Base-by-base conservation (phyloP, 73 alveolate genomes). In the Paramecium sonneborni region DNA sequence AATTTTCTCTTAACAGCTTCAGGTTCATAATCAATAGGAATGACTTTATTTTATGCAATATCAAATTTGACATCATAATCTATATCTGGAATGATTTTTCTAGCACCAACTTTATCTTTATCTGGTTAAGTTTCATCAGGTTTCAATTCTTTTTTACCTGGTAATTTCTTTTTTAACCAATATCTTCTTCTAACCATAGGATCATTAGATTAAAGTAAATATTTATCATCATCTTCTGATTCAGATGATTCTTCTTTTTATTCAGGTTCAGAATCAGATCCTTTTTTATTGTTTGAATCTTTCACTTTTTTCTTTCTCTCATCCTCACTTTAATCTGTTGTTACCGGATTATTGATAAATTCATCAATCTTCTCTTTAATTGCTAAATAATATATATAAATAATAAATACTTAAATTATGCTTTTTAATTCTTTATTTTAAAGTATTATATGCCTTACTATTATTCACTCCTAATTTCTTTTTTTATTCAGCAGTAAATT, bases 131-230 rank as follows among this genome's bases (percentile, higher is more conserved):
- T 62, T 7, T 62, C 84, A 10, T 39, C 58, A 9, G 10, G 10
- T n/a, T 37, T 21, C 32, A 1, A 2, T 0, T n/a, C 26, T 35
- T 37, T 74, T 39, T 74, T 74, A 14, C 32, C 87, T 21, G 56
- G 56, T 35, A 21, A 37, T 20, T 74, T 37, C 87, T 74, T 74
- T 35, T 74, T 74, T 39, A 74, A 74, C 87, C 87, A 74, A 74
- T 74, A 74, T n/a, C 58, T 74, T 39, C 87, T 74, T 34, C 87
- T 74, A 21, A 74, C 58, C 87, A 74, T 74, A 15, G 87, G 87
- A 74, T 74, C 87, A 20, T 37, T 74, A 12, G 87, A 74, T 74
- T 74, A 37, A 35, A 74, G 87, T 7, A 37, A 74, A 12, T 74
- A 37, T 39, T 74, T 74, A 37, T 74, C 87, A 74, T 74, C 87